phyloP scores from a whole-genome alignment of 1,284 basidiomycete species.

The Cutaneotrichosporon sp. region DNA sequence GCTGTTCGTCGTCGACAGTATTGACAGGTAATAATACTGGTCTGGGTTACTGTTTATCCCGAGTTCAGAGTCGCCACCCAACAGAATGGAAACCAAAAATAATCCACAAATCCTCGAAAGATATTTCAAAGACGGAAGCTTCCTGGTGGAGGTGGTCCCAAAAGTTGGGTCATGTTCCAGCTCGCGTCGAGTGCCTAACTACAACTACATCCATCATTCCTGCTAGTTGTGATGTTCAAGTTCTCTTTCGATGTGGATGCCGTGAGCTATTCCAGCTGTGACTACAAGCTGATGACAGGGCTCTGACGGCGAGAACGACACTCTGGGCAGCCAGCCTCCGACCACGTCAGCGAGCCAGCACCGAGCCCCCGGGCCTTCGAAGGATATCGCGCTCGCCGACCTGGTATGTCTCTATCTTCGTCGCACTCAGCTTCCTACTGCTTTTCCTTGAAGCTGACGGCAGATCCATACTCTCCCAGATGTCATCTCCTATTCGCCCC shows the following conservation, averaged over 20 bases:
- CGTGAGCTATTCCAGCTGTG: too few relatives aligned
- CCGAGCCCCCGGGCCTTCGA: too few relatives aligned
- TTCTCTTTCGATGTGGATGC: slow-evolving; percentile 49
- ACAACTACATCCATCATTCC: neutral
- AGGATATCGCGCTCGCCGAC: too few relatives aligned
- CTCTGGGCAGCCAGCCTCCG: too few relatives aligned
- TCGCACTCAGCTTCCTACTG: too few relatives aligned
- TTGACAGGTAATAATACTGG: slow-evolving; percentile 11
- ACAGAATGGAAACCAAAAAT: neutral
- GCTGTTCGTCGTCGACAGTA: too few relatives aligned
- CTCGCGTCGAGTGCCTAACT: neutral
- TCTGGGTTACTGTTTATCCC: slow-evolving; percentile 25
- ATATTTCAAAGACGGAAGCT: neutral
- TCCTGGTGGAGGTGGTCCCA: slow-evolving; percentile 10
- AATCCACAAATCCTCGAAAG: neutral
- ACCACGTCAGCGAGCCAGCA: too few relatives aligned
- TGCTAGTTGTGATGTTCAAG: slow-evolving; percentile 41
- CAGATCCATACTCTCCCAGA: slow-evolving; percentile 41
- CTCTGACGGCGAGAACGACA: too few relatives aligned
- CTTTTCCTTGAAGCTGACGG: neutral
- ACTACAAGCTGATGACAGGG: too few relatives aligned
- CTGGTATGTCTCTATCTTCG: too few relatives aligned
- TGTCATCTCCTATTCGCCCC: slow-evolving; percentile 42
- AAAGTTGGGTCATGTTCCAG: slow-evolving; percentile 2
- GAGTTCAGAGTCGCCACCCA: neutral